A percentile compares a stretch with the other conserved stretches of the same genome.
Conservation (phyloP, 2,329 filamentous ascomycete genomes). For the Cercospora nicotianae region DNA sequence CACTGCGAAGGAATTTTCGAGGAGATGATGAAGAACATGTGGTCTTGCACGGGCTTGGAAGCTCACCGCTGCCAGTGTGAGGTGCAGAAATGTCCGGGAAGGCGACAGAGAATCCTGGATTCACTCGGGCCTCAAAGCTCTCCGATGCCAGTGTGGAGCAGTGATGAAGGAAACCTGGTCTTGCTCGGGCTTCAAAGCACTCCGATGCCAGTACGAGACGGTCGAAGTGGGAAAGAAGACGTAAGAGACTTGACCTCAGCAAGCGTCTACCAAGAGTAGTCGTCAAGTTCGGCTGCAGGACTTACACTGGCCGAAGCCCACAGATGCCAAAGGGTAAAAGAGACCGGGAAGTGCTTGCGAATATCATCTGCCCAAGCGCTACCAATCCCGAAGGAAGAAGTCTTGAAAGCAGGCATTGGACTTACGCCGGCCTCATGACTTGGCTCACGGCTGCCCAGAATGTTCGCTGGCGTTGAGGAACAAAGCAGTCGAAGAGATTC, state of each 20-base stretch:
- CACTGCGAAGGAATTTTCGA: background rate
- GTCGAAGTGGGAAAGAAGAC: background rate
- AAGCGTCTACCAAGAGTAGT: conserved; percentile 4
- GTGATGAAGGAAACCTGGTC: background rate
- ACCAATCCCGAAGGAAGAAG: background rate
- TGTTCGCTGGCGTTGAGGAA: background rate
- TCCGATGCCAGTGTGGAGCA: background rate
- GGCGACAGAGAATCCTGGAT: background rate
- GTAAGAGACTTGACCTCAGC: background rate
- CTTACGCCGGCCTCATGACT: conserved; percentile 2
- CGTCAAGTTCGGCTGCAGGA: background rate
- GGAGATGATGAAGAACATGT: background rate
- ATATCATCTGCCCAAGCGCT: background rate
- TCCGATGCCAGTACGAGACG: background rate
- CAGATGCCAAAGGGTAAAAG: background rate
- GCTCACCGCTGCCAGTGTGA: background rate
- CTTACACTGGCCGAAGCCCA: conserved; percentile 13
- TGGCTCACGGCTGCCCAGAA: conserved; percentile 1
- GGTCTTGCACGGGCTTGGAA: background rate
- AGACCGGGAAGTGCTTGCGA: background rate
- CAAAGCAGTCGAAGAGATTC: background rate
- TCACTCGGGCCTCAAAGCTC: background rate
- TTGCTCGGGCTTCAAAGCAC: background rate
- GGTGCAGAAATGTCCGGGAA: background rate
- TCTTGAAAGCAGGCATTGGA: background rate